phyloP scores from a whole-genome alignment of 106 monocot genomes.

The Dendrobium catenatum region DNA sequence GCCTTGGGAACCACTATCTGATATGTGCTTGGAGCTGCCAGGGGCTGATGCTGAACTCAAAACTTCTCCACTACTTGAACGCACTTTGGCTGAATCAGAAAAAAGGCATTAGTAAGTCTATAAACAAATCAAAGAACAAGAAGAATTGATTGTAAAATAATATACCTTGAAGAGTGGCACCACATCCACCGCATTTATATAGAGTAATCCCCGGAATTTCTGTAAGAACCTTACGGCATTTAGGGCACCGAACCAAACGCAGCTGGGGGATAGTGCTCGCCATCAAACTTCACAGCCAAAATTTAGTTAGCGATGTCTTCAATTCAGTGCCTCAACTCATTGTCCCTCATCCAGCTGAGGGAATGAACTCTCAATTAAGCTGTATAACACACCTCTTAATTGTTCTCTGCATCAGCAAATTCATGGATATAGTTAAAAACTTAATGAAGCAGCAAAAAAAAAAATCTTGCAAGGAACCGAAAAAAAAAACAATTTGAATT shows the following conservation, averaged over 20 bases:
- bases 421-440: not conserved
- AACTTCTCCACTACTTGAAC: not conserved
- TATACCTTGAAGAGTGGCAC: slow-evolving; percentile 40
- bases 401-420: slow-evolving; percentile 5
- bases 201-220: slow-evolving; percentile 32
- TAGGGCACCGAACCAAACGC: slow-evolving; percentile 47
- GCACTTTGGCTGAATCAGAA: slow-evolving; percentile 2
- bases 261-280: not conserved
- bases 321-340: not conserved
- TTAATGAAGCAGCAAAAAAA: not conserved
- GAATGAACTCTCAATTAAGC: not conserved
- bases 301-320: not conserved
- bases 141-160: not conserved
- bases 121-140: not conserved
- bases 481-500: not conserved
- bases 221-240: slow-evolving; percentile 33
- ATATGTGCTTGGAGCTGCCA: not conserved
- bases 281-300: not conserved
- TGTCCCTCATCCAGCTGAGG: not conserved
- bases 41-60: not conserved
- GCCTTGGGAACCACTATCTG: not conserved
- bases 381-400: not conserved
- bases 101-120: not conserved
- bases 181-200: slow-evolving; percentile 55
- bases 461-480: not conserved